A percentile compares a stretch with the other conserved stretches of the same genome.
phyloP scores from a whole-genome alignment of 2,329 filamentous ascomycete genomes.

The Diaporthe citriasiana region DNA sequence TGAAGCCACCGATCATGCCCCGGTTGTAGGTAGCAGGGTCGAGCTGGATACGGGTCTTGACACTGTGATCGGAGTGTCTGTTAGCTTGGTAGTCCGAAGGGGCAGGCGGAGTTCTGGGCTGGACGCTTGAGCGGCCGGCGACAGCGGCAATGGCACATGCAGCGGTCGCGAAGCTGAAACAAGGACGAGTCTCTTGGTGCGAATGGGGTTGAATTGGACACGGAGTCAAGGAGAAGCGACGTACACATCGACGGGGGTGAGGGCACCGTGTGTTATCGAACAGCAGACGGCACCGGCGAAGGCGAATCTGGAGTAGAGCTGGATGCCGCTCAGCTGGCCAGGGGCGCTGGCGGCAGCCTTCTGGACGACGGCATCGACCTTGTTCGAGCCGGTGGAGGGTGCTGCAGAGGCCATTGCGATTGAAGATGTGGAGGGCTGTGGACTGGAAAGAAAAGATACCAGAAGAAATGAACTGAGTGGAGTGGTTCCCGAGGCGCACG shows the following conservation, averaged over 20 bases:
- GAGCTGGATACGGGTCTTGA: slow-evolving; percentile 97
- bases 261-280: slow-evolving; percentile 94
- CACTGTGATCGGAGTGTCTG: slow-evolving; percentile 65
- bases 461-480: slow-evolving; percentile 48
- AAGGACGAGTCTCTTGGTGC: background rate
- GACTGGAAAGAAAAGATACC: slow-evolving; percentile 45
- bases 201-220: background rate
- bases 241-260: slow-evolving; percentile 99
- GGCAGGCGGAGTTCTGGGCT: background rate
- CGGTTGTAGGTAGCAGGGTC: slow-evolving; percentile 91
- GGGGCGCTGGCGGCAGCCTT: slow-evolving; percentile 58
- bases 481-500: slow-evolving; percentile 24
- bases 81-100: slow-evolving; percentile 38
- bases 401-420: slow-evolving; percentile 60
- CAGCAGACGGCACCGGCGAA: slow-evolving; percentile 98
- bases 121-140: background rate
- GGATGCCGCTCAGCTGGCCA: slow-evolving; percentile 64
- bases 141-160: background rate
- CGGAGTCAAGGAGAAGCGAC: slow-evolving; percentile 57
- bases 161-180: slow-evolving; percentile 34
- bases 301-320: slow-evolving; percentile 95
- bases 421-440: slow-evolving; percentile 42
- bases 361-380: slow-evolving; percentile 62
- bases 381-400: slow-evolving; percentile 56
- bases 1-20: slow-evolving; percentile 88